Percentiles rank a stretch among this genome's conserved stretches.
phyloP scores from a whole-genome alignment of 495 filamentous ascomycete genomes.

The Ascobolus immersus region DNA sequence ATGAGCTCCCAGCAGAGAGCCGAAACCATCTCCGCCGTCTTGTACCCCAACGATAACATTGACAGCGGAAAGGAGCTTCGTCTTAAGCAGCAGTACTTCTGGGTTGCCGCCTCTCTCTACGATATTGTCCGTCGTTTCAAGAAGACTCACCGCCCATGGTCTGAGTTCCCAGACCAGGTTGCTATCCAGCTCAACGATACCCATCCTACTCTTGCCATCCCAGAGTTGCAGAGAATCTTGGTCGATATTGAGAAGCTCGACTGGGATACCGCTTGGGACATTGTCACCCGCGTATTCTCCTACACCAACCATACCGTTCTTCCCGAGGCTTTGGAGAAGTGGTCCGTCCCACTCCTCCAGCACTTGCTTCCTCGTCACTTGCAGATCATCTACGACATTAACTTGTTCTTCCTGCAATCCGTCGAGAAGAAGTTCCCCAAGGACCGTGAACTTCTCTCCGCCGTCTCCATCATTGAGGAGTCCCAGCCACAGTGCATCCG shows the following conservation, averaged over 20 bases:
- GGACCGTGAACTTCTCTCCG: constrained; percentile 43
- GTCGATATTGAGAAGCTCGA: constrained; percentile 70
- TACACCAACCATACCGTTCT: constrained; percentile 98
- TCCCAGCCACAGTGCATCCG: constrained; percentile 92
- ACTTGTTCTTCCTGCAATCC: constrained; percentile 66
- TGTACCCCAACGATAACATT: constrained; percentile 94
- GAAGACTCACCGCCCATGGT: constrained; percentile 80
- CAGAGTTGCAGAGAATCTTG: constrained; percentile 80
- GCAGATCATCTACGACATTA: constrained; percentile 97
- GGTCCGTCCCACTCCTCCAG: constrained; percentile 82
- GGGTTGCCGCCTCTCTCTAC: constrained; percentile 86
- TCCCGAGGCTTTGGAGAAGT: constrained; percentile 92
- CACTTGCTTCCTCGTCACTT: constrained; percentile 82
- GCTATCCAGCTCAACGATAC: constrained; percentile 97
- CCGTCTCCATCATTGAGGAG: constrained; percentile 93
- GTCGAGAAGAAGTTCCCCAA: constrained; percentile 80
- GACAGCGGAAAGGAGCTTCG: constrained; percentile 91
- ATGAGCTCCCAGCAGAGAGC: constrained; percentile 87
- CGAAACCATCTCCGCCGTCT: constrained; percentile 89
- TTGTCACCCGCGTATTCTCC: constrained; percentile 42
- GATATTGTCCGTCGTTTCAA: constrained; percentile 96
- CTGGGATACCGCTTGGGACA: constrained; percentile 83
- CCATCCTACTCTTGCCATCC: constrained; percentile 85
- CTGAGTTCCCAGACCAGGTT: constrained; percentile 74
- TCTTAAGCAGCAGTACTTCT: constrained; percentile 98